A percentile compares a stretch with the other conserved stretches of the same genome.
These are phyloP conservation scores for Manihot esculenta DNA, from an alignment of 441 rosid species.

Conservation along the genomic window DNA sequence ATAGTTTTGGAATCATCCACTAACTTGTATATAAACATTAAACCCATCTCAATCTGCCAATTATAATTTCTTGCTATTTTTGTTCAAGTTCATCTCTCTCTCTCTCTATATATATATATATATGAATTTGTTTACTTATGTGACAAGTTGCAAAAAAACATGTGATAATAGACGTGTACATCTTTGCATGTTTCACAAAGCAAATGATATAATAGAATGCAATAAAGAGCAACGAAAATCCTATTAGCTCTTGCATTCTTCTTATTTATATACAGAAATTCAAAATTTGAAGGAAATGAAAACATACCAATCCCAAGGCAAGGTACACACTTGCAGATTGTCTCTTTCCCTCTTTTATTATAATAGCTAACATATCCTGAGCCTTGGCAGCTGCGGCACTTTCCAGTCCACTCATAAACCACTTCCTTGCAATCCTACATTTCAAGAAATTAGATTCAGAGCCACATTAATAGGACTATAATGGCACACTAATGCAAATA, in stretches of 20 bases:
- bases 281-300: constrained; percentile 9
- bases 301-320: constrained; percentile 79
- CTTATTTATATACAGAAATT: background rate
- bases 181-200: background rate
- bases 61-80: no score
- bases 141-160: no score
- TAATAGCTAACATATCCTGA: constrained; percentile 77
- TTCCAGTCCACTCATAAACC: constrained; percentile 96
- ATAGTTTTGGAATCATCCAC: no score
- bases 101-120: no score
- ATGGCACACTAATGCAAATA: background rate
- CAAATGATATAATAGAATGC: background rate
- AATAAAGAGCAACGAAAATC: background rate
- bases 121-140: no score
- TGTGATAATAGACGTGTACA: background rate
- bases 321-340: constrained; percentile 79
- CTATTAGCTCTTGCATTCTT: background rate
- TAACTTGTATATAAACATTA: no score
- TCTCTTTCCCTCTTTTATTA: constrained; percentile 82
- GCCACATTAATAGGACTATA: background rate
- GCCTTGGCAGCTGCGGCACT: constrained; percentile 90
- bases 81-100: no score
- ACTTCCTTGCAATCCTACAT: constrained; percentile 78
- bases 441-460: constrained; percentile 19
- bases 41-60: no score